Base-by-base conservation (phyloP, 495 filamentous ascomycete genomes). In the Lophium mytilinum region DNA sequence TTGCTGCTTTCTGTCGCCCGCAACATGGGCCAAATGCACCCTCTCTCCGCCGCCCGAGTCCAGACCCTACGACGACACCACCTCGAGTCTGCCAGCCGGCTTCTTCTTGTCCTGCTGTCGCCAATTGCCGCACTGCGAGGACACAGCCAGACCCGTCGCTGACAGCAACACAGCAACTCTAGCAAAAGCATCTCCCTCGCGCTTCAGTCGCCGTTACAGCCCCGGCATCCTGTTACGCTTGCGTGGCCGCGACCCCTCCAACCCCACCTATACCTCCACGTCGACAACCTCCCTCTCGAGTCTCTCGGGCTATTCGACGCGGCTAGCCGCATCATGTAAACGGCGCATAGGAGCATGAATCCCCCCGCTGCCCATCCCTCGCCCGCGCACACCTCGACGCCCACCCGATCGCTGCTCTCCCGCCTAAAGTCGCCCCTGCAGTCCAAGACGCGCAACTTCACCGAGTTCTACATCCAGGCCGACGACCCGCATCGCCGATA, bases 401-500 rank as follows among this genome's bases (percentile, higher is more conserved):
- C 66, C 37, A 63, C 63, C 52, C 60, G 65, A 36, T 81, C 77
- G 50, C 60, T 87, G 58, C 67, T 86, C 34, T 78, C 81, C 46
- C 77, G 79, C 51, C 73, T 88, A 58, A 77, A 78, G 42, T 77
- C 77, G 21, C 80, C 83, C 19, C 80, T 91, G 75, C 58, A 66
- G 8, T 70, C 82, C 68, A 75, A 85, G 67, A 77, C 86, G 60
- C 86, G 89, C 64, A 83, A 83, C 67, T 74, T 94, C 54, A 76
- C 84, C 63, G 90, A 96, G 65, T 96, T 89, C 72, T 83, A 91
- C 64, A 81, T 89, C 70, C 76, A 78, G 37, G 77, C 82, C n/a
- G 82, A 92, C 61, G 90, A 96, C 60, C 92, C 93, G 30, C 89
- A 93, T 75, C 85, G 88, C 51, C 83, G 88, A 50, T 96, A 96